These are phyloP conservation scores for Aphanocladium album DNA, from an alignment of 2,329 filamentous ascomycete genomes.

Conservation along the genomic window DNA sequence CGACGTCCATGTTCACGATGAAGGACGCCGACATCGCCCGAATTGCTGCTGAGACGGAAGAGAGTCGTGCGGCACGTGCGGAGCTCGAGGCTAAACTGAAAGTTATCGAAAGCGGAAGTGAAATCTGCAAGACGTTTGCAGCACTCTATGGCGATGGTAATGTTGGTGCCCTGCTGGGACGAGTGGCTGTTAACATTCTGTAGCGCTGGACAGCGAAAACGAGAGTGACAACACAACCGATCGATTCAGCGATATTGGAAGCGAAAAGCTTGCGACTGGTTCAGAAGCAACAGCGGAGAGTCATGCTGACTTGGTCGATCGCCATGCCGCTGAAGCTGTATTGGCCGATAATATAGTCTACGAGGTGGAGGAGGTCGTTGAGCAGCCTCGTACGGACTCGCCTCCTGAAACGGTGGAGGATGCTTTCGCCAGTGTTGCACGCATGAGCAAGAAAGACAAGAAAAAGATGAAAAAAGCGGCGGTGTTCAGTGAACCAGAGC, in stretches of 20 bases:
- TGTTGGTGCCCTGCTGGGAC: no score
- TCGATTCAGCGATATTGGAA: not conserved
- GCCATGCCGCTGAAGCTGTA: not conserved
- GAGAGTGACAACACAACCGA: not conserved
- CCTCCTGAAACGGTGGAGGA: not conserved
- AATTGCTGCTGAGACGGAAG: constrained; percentile 20
- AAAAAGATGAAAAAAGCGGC: not conserved
- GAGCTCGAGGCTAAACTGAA: not conserved
- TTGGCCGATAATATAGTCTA: not conserved
- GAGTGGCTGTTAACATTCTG: not conserved
- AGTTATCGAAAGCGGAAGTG: not conserved
- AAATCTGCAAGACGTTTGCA: constrained; percentile 7
- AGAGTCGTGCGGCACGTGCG: not conserved
- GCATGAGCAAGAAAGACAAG: not conserved
- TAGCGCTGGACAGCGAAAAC: not conserved
- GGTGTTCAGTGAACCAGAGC: not conserved
- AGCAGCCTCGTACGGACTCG: not conserved
- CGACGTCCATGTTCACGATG: constrained; percentile 18
- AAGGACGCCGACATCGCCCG: constrained; percentile 15
- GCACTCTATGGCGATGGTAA: not conserved
- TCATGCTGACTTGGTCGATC: not conserved
- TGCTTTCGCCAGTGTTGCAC: not conserved
- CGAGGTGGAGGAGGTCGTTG: not conserved
- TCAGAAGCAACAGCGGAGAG: not conserved
- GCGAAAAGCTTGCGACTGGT: not conserved